These are phyloP conservation scores for Fabrea salina DNA, from an alignment of 169 alveolate genomes.

Conservation along the genomic window DNA sequence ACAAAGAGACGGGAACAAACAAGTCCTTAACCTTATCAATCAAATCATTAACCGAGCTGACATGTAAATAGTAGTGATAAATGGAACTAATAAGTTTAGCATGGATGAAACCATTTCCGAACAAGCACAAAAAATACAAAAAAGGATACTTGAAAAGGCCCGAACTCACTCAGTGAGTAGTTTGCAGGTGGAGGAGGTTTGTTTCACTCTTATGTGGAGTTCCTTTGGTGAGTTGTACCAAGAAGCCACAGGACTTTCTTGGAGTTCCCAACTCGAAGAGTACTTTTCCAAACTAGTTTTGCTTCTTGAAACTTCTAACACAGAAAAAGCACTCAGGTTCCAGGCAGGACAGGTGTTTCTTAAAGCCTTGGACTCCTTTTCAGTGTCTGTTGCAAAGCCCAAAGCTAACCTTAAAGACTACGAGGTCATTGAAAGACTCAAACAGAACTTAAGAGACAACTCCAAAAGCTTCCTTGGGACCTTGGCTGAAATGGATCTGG, in stretches of 20 bases:
- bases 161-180: no score
- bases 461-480: not conserved
- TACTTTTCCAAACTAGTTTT: not conserved
- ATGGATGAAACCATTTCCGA: no score
- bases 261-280: not conserved
- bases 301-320: not conserved
- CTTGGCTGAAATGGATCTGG: not conserved
- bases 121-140: no score
- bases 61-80: not conserved
- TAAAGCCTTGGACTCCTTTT: not conserved
- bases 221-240: not conserved
- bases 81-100: not conserved
- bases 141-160: no score
- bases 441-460: not conserved
- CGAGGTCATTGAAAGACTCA: not conserved
- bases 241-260: not conserved
- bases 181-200: no score
- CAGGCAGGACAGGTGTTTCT: slow-evolving; percentile 21
- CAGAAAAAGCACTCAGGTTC: not conserved
- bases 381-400: no score
- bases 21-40: slow-evolving; percentile 5
- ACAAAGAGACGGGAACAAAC: not conserved
- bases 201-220: not conserved
- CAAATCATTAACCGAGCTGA: slow-evolving; percentile 4
- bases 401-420: not conserved